Conservation (phyloP, 2,329 filamentous ascomycete genomes). For the Raffaelea albimanens region DNA sequence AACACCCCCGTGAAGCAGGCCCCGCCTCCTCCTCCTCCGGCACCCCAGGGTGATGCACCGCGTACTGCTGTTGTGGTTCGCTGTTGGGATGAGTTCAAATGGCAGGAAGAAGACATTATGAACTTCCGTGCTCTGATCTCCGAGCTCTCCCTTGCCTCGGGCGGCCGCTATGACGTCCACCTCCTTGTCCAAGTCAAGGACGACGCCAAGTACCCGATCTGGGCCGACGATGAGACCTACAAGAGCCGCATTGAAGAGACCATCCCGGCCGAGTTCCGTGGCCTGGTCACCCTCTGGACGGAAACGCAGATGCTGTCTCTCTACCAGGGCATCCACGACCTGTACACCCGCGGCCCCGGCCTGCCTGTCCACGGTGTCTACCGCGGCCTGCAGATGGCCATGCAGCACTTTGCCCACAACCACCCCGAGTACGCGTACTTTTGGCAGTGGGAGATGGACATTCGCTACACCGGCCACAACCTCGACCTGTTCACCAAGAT, state of each 20-base stretch:
- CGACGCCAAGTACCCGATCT: slow-evolving; percentile 65
- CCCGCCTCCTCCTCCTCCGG: neutral
- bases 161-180: slow-evolving; percentile 79
- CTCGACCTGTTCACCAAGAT: slow-evolving; percentile 65
- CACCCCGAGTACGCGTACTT: slow-evolving; percentile 87
- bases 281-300: slow-evolving; percentile 86
- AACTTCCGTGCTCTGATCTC: slow-evolving; percentile 76
- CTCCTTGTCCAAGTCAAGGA: slow-evolving; percentile 77
- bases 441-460: slow-evolving; percentile 95
- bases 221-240: slow-evolving; percentile 64
- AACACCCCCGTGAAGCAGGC: neutral
- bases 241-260: slow-evolving; percentile 55
- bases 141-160: slow-evolving; percentile 70
- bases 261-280: slow-evolving; percentile 76
- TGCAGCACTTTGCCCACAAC: slow-evolving; percentile 83
- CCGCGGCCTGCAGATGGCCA: slow-evolving; percentile 84
- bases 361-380: slow-evolving; percentile 87
- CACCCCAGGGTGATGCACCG: slow-evolving; percentile 21
- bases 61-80: slow-evolving; percentile 74
- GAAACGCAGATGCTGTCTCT: slow-evolving; percentile 86
- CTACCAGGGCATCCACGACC: slow-evolving; percentile 79
- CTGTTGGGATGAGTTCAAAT: slow-evolving; percentile 72
- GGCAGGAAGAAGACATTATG: slow-evolving; percentile 70
- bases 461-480: slow-evolving; percentile 82
- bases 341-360: slow-evolving; percentile 54